Percentiles rank a stretch among this genome's conserved stretches.
Evolutionary conservation across 371 early-diverging fungal species (phyloP).

Genomic region (Mortierella sp.): DNA sequence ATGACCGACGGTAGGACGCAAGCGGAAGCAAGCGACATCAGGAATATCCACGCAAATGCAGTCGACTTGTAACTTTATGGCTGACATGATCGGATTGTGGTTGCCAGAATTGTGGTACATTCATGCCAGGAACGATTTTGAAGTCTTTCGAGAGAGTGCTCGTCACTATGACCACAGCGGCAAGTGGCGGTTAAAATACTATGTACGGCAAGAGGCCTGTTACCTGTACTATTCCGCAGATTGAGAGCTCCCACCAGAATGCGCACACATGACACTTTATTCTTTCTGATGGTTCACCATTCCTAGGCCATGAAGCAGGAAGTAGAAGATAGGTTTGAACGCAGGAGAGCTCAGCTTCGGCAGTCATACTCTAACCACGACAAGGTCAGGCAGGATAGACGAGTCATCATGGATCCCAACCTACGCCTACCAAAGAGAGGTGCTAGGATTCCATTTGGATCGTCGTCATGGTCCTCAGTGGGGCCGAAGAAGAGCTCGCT

Average conservation of each 20-base stretch:
- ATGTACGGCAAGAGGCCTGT: conserved; percentile 9
- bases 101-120: conserved; percentile 40
- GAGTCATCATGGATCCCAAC: conserved; percentile 45
- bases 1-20: conserved; percentile 32
- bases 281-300: not conserved
- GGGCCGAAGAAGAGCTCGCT: conserved; percentile 35
- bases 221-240: not conserved
- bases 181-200: conserved; percentile 43
- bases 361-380: conserved; percentile 45
- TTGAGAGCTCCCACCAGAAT: too few relatives aligned
- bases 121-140: conserved; percentile 35
- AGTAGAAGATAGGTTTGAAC: conserved; percentile 29
- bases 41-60: too few relatives aligned
- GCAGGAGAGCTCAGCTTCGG: conserved; percentile 34
- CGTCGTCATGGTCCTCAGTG: conserved; percentile 16
- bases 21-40: not conserved
- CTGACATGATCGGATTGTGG: too few relatives aligned
- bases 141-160: conserved; percentile 17
- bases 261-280: not conserved
- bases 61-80: too few relatives aligned
- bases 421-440: conserved; percentile 25
- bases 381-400: conserved; percentile 29
- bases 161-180: conserved; percentile 38
- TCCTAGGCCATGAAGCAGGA: conserved; percentile 32
- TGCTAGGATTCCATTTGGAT: not conserved